phyloP scores from a whole-genome alignment of 306 rosid genomes.

The Cucumis melo region DNA sequence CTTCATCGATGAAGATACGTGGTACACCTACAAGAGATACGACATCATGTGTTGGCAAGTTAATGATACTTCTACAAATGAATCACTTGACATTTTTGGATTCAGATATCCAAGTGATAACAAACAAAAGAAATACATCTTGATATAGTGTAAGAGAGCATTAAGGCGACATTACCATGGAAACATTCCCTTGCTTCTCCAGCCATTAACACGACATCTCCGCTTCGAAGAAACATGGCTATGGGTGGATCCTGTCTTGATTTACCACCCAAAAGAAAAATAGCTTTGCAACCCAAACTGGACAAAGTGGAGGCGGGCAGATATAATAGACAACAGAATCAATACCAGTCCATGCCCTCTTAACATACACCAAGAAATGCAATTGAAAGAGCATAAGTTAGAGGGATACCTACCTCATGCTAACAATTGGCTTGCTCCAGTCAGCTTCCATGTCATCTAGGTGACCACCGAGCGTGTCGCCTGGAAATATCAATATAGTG shows the following conservation, averaged over 20 bases:
- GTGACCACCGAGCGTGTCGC: slow-evolving; percentile 89
- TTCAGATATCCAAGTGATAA: neutral
- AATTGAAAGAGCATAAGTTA: neutral
- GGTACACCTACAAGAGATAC: slow-evolving; percentile 66
- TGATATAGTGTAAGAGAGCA: neutral
- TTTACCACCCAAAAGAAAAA: slow-evolving; percentile 89
- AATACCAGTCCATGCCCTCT: no score
- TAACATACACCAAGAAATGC: neutral
- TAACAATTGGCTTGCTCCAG: slow-evolving; percentile 83
- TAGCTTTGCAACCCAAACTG: slow-evolving; percentile 94
- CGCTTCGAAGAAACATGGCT: slow-evolving; percentile 93
- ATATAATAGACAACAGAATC: neutral
- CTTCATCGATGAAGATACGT: slow-evolving; percentile 62
- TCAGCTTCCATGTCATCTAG: slow-evolving; percentile 97
- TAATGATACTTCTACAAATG: neutral
- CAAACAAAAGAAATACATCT: neutral
- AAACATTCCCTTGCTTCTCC: slow-evolving; percentile 89
- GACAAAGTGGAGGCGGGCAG: neutral
- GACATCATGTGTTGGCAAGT: neutral
- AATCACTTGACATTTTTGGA: neutral
- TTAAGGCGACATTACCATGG: slow-evolving; percentile 41
- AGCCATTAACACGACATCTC: slow-evolving; percentile 94
- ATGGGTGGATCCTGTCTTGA: slow-evolving; percentile 62
- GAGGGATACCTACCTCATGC: slow-evolving; percentile 78
- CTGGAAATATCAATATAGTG: slow-evolving; percentile 10